These are phyloP conservation scores for Oryza rufipogon DNA, from an alignment of 176 grass and related monocot genomes.

Conservation along the genomic window DNA sequence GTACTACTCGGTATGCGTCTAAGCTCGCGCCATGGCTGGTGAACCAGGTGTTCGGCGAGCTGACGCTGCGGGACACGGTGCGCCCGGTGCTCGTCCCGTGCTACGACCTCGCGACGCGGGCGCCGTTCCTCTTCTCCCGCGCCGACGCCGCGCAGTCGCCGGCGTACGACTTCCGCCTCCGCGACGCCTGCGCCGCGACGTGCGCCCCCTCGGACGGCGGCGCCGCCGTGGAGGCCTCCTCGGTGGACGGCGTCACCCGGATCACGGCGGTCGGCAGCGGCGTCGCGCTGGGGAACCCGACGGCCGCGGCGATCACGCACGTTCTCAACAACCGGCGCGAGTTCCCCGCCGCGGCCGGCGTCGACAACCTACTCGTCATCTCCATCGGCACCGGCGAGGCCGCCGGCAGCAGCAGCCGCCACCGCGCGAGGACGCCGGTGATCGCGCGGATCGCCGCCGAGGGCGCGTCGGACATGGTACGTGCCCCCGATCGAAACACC, in stretches of 20 bases:
- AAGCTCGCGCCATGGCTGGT: not conserved
- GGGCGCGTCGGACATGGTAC: conserved; percentile 79
- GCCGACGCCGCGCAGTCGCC: conserved; percentile 71
- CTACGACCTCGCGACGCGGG: conserved; percentile 75
- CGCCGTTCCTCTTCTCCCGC: conserved; percentile 86
- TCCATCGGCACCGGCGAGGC: conserved; percentile 69
- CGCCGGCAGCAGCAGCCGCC: not conserved
- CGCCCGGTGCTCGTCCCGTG: conserved; percentile 90
- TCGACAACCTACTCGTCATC: conserved; percentile 84
- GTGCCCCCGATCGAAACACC: not conserved
- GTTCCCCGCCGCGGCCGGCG: conserved; percentile 62
- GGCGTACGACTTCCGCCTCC: conserved; percentile 74
- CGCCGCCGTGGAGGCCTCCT: conserved; percentile 49
- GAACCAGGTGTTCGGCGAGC: conserved; percentile 58
- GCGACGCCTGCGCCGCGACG: conserved; percentile 81
- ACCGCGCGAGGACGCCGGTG: conserved; percentile 37
- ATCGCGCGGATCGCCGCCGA: conserved; percentile 78
- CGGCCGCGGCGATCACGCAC: conserved; percentile 95
- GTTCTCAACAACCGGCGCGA: conserved; percentile 95
- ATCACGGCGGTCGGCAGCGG: conserved; percentile 73
- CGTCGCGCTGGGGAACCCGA: conserved; percentile 77
- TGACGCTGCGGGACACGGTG: conserved; percentile 72
- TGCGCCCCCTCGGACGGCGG: conserved; percentile 46
- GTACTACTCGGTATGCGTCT: no score
- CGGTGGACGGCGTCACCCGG: conserved; percentile 65